Percentiles rank a stretch among this genome's conserved stretches.
Evolutionary conservation across 2,329 filamentous ascomycete species (phyloP).

Genomic region (Dactylellina sp.): DNA sequence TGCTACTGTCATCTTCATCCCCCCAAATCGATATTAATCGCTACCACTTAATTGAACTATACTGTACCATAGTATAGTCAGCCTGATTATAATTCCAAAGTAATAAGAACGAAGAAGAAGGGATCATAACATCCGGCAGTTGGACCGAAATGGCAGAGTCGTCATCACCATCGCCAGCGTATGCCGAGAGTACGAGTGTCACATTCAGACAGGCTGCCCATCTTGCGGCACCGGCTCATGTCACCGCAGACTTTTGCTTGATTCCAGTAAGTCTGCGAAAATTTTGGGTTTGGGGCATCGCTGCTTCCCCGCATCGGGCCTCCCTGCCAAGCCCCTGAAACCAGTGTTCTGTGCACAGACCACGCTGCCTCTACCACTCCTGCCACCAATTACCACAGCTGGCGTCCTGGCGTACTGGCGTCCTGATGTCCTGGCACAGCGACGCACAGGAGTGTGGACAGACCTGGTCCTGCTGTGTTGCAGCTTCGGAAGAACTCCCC

Average conservation of each 20-base stretch:
- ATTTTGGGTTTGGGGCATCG: too few relatives aligned
- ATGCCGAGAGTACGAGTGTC: conserved; percentile 38
- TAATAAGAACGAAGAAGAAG: too few relatives aligned
- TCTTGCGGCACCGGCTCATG: conserved; percentile 76
- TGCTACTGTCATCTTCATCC: too few relatives aligned
- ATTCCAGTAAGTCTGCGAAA: conserved; percentile 75
- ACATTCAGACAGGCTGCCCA: conserved; percentile 64
- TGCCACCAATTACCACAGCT: conserved; percentile 31
- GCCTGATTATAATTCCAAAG: too few relatives aligned
- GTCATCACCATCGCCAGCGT: conserved; percentile 1
- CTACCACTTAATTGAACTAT: too few relatives aligned
- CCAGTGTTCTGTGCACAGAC: conserved; percentile 28
- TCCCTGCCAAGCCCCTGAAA: conserved; percentile 13
- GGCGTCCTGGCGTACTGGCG: too few relatives aligned
- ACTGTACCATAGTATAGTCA: too few relatives aligned
- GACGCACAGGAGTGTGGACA: too few relatives aligned
- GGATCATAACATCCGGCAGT: too few relatives aligned
- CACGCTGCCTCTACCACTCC: conserved; percentile 18
- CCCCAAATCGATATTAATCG: neutral
- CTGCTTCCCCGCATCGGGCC: conserved; percentile 41
- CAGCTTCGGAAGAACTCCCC: conserved; percentile 43
- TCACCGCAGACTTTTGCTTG: conserved; percentile 90
- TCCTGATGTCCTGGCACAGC: too few relatives aligned
- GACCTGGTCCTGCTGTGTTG: neutral
- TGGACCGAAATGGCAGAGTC: conserved; percentile 14